Evolutionary conservation across 352 stramenopile species (phyloP).

Genomic region (Phytophthora hibernalis): DNA sequence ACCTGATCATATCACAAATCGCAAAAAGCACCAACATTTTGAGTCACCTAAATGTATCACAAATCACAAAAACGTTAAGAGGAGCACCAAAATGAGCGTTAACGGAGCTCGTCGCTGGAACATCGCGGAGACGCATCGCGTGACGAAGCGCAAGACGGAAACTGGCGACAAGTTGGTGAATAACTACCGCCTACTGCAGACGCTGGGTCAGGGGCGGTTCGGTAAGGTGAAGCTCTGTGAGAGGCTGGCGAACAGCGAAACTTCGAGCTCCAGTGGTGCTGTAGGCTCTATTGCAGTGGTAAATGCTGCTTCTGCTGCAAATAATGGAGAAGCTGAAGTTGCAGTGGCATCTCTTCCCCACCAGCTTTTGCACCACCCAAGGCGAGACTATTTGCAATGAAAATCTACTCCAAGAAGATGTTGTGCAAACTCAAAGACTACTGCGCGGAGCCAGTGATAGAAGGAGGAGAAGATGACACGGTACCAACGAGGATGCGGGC

Average conservation of each 20-base stretch:
- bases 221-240: slow-evolving; percentile 89
- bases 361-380: slow-evolving; percentile 35
- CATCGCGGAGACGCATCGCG: slow-evolving; percentile 69
- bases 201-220: slow-evolving; percentile 80
- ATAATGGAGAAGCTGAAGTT: slow-evolving; percentile 3
- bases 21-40: too few relatives aligned
- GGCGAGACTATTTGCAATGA: slow-evolving; percentile 74
- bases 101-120: slow-evolving; percentile 50
- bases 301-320: not conserved
- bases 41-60: too few relatives aligned
- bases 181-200: slow-evolving; percentile 80
- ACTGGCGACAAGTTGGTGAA: slow-evolving; percentile 74
- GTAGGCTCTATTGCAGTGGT: not conserved
- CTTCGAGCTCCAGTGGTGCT: not conserved
- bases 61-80: not conserved
- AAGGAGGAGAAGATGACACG: slow-evolving; percentile 6
- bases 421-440: slow-evolving; percentile 86
- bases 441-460: slow-evolving; percentile 35
- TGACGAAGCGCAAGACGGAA: slow-evolving; percentile 56
- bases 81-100: slow-evolving; percentile 22
- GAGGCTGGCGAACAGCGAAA: slow-evolving; percentile 41
- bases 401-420: slow-evolving; percentile 86
- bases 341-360: slow-evolving; percentile 5
- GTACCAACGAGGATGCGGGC: slow-evolving; percentile 58
- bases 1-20: slow-evolving; percentile 1